phyloP scores from a whole-genome alignment of 805 yeast species.

The Yamadazyma sp. region DNA sequence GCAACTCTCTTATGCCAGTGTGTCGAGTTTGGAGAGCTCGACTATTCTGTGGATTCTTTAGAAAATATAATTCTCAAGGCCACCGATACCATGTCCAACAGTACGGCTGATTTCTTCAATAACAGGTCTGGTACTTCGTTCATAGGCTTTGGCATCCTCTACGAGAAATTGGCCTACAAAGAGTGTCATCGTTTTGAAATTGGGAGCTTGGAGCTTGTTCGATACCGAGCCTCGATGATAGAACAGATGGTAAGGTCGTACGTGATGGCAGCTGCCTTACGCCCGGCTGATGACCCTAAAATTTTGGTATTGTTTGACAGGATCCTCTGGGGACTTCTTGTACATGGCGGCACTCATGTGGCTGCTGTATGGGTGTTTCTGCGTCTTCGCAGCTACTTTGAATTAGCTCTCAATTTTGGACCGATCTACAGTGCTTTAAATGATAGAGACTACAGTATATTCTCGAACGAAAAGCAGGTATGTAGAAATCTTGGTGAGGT shows the following conservation, averaged over 20 bases:
- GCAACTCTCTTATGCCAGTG: slow-evolving; percentile 15
- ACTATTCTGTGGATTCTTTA: slow-evolving; percentile 9
- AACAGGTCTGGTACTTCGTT: slow-evolving; percentile 29
- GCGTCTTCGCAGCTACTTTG: slow-evolving; percentile 30
- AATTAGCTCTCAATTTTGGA: slow-evolving; percentile 21
- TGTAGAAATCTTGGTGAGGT: slow-evolving; percentile 20
- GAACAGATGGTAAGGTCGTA: slow-evolving; percentile 40
- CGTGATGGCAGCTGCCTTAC: slow-evolving; percentile 32
- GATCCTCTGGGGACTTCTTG: slow-evolving; percentile 41
- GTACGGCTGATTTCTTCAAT: slow-evolving; percentile 17
- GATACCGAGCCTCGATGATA: slow-evolving; percentile 17
- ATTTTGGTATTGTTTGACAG: slow-evolving; percentile 32
- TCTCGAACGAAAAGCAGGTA: slow-evolving; percentile 6
- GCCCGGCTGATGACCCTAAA: slow-evolving; percentile 38
- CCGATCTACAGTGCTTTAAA: slow-evolving; percentile 24
- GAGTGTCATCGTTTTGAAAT: slow-evolving; percentile 10
- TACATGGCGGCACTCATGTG: slow-evolving; percentile 46
- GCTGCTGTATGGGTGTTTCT: slow-evolving; percentile 45
- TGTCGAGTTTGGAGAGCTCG: slow-evolving; percentile 17
- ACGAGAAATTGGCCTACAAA: slow-evolving; percentile 20
- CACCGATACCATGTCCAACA: slow-evolving; percentile 11
- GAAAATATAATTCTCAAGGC: slow-evolving; percentile 10
- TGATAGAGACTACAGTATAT: slow-evolving; percentile 26
- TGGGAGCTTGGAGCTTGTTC: slow-evolving; percentile 8
- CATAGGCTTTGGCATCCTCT: slow-evolving; percentile 21